These are phyloP conservation scores for Cercospora canescens DNA, from an alignment of 2,329 filamentous ascomycete genomes.

Conservation along the genomic window DNA sequence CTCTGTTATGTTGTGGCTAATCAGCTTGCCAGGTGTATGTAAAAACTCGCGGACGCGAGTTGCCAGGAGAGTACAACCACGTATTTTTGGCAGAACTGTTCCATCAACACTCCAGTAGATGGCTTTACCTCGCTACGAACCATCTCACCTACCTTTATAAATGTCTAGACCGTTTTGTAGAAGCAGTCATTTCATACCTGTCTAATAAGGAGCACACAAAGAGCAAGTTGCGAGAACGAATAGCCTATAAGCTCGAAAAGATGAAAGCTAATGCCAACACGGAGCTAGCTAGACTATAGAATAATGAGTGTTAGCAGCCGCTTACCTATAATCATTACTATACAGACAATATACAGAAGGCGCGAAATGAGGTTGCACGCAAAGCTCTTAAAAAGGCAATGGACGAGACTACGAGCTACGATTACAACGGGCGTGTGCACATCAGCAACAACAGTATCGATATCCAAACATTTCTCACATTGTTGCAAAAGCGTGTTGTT, in stretches of 20 bases:
- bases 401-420: constrained; percentile 1
- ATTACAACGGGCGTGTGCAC: neutral
- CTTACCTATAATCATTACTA: constrained; percentile 1
- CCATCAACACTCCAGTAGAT: constrained; percentile 1
- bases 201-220: neutral
- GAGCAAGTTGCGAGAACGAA: neutral
- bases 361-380: neutral
- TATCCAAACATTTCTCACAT: constrained; percentile 1
- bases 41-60: neutral
- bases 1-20: neutral
- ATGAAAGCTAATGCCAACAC: constrained; percentile 1
- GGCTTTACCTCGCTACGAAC: neutral
- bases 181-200: neutral
- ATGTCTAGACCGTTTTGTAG: neutral
- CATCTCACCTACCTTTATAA: neutral
- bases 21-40: neutral
- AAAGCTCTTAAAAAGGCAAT: neutral
- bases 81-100: neutral
- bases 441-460: constrained; percentile 2
- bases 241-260: neutral
- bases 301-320: neutral
- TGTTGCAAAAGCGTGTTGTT: neutral
- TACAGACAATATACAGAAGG: neutral
- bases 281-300: neutral
- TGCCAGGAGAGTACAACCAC: neutral